A percentile compares a stretch with the other conserved stretches of the same genome.
Conservation (phyloP, 106 monocot species). For the Xerophyta viscosa region DNA sequence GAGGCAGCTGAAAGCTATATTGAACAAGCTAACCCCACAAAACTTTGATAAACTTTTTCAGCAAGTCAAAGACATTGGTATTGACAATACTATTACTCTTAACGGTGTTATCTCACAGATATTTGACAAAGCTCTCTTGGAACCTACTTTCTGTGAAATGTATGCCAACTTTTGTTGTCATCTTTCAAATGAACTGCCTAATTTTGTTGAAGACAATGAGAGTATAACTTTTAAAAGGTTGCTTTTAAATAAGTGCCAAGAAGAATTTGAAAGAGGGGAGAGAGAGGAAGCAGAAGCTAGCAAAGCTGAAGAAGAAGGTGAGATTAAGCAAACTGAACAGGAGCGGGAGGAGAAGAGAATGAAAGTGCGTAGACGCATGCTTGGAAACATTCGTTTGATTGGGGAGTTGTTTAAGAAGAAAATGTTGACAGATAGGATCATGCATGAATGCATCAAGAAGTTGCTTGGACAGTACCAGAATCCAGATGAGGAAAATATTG, state of each 20-base stretch:
- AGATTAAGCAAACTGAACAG: slow-evolving; percentile 38
- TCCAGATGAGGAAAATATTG: slow-evolving; percentile 86
- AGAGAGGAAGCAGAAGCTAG: slow-evolving; percentile 72
- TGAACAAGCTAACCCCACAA: slow-evolving; percentile 36
- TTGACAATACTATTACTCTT: slow-evolving; percentile 62
- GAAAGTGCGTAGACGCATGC: slow-evolving; percentile 60
- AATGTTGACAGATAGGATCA: slow-evolving; percentile 91
- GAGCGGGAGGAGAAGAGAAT: slow-evolving; percentile 66
- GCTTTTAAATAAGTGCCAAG: slow-evolving; percentile 87
- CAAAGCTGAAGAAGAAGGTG: slow-evolving; percentile 75
- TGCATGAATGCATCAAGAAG: slow-evolving; percentile 93
- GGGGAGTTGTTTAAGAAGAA: slow-evolving; percentile 90
- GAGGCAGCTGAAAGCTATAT: slow-evolving; percentile 28
- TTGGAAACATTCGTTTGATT: slow-evolving; percentile 90
- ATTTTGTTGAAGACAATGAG: slow-evolving; percentile 64
- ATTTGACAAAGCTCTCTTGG: slow-evolving; percentile 96
- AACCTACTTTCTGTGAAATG: slow-evolving; percentile 98
- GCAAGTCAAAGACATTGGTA: slow-evolving; percentile 22
- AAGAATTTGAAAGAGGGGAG: slow-evolving; percentile 91
- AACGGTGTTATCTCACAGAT: slow-evolving; percentile 86
- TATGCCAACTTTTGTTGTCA: slow-evolving; percentile 86
- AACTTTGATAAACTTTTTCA: slow-evolving; percentile 29
- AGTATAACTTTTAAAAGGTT: slow-evolving; percentile 79
- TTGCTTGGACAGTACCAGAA: slow-evolving; percentile 62
- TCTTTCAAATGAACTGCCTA: slow-evolving; percentile 64